Base-by-base conservation (phyloP, 257 asterid genomes). In the Osmanthus fragrans region DNA sequence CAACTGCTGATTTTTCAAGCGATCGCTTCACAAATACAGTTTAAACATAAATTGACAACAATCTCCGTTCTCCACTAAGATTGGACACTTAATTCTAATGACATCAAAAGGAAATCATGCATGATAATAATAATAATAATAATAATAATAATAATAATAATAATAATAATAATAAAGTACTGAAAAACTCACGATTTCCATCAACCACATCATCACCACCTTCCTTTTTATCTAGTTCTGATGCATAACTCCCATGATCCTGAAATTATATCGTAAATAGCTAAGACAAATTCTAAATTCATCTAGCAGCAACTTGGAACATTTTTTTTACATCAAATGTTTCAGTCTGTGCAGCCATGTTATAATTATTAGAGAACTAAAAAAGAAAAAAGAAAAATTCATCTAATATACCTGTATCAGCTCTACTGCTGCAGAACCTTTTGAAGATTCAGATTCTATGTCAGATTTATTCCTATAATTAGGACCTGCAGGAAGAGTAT, bases 151-250 rank as follows among this genome's bases (percentile, higher is more conserved):
- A 13, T 58, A 58, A 58, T 23, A 15, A 6, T 27, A n/a, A 6
- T 67, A n/a, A 54, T 75, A 54, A 54, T 71, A 74, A 11, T 12
- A 47, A 58, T 8, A 70, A 29, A 39, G 63, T 16, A 67, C 70
- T 36, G 40, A 81, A 60, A 71, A 74, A 86, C 97, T 92, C 82
- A 90, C 96, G 71, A 86, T 88, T 83, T 36, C 80, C 87, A 72
- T 86, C 90, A 45, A 77, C 77, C 73, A 84, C 73, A 77, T 76
- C 90, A 29, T 76, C 86, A n/a, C 63, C 82, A 71, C 27, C 85
- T 5, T 32, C 78, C 82, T 79, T 82, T 73, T 82, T 88, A 66
- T 78, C 77, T 42, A 83, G 76, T 79, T 83, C 85, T 70, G 76
- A 86, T 11, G 80, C 70, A 36, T 75, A 83, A 73, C 76, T 80